Base-by-base conservation (phyloP, 306 rosid species). In the Casuarina glauca region DNA sequence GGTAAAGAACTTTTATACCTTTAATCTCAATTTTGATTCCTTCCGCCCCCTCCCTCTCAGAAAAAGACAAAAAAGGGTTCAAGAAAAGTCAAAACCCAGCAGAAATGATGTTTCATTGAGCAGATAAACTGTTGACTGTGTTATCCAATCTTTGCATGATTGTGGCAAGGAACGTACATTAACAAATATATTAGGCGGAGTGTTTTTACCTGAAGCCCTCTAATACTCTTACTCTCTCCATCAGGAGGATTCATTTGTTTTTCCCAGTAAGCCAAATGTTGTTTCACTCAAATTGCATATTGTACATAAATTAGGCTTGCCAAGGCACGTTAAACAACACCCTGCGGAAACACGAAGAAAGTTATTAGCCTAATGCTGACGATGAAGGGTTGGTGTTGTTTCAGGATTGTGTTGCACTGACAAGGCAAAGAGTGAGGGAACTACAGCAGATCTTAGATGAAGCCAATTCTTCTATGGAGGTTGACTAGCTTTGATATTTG, bases 351-450 rank as follows among this genome's bases (percentile, higher is more conserved):
- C 54, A 43, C 32, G 42, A 4, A 53, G 62, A 38, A 69, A 74
- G 69, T 69, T 51, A 15, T 38, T 19, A 57, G 70, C 45, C 9
- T 35, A 69, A 67, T 68, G 44, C 72, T 76, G 49, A 77, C 10
- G 41, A 54, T 55, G 55, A 77, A 20, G 76, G n/a, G 41, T 81
- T 71, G 73, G 1, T 78, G 69, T 84, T 80, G 79, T 85, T 92
- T 82, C 91, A 92, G 98, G 93, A 92, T 70, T 92, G 97, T 76
- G 86, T 87, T 39, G 97, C 93, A 8, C 78, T 90, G 84, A 88
- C 95, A 6, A 77, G 95, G 84, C 93, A 89, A 76, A 87, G 98
- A 84, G 88, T 84, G 74, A 84, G 83, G 83, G 98, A 90, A 80
- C 89, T 94, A 39, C 88, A 79, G 76, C 68, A 39, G 51, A 78